These are phyloP conservation scores for Ogataea thermomethanolica DNA, from an alignment of 805 yeast genomes.

Conservation along the genomic window DNA sequence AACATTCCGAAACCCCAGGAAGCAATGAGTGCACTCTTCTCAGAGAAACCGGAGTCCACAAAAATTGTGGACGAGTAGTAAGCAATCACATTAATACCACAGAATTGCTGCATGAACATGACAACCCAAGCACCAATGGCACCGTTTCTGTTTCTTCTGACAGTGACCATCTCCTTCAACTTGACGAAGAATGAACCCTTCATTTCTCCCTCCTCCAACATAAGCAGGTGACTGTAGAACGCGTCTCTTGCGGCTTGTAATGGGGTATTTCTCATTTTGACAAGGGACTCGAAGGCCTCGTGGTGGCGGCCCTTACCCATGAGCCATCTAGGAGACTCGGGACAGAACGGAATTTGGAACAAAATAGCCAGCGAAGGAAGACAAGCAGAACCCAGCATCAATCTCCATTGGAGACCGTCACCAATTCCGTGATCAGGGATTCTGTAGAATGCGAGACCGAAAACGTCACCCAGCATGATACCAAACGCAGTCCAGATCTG, in stretches of 20 bases:
- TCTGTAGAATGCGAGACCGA: slow-evolving; percentile 34
- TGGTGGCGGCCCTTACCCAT: slow-evolving; percentile 38
- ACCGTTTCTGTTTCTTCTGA: slow-evolving; percentile 82
- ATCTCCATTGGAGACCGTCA: slow-evolving; percentile 46
- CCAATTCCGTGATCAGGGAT: slow-evolving; percentile 31
- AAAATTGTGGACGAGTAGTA: slow-evolving; percentile 80
- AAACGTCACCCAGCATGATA: slow-evolving; percentile 40
- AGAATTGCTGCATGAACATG: slow-evolving; percentile 38
- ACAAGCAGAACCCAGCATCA: slow-evolving; percentile 54
- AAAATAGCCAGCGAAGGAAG: slow-evolving; percentile 42
- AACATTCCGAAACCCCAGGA: slow-evolving; percentile 72
- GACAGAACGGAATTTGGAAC: slow-evolving; percentile 27
- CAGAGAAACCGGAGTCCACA: slow-evolving; percentile 59
- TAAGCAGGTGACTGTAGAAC: slow-evolving; percentile 40
- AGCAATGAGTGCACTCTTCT: slow-evolving; percentile 63
- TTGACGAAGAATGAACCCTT: slow-evolving; percentile 37
- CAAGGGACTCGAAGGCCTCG: slow-evolving; percentile 41
- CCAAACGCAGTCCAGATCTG: slow-evolving; percentile 50
- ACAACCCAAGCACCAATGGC: slow-evolving; percentile 38
- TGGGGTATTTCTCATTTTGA: slow-evolving; percentile 34
- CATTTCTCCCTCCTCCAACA: slow-evolving; percentile 52
- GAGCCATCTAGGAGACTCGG: slow-evolving; percentile 46
- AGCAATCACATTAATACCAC: slow-evolving; percentile 43
- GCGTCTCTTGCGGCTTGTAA: slow-evolving; percentile 39
- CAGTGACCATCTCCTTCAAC: slow-evolving; percentile 55